phyloP scores from a whole-genome alignment of 2,329 filamentous ascomycete species.

The Aspergillus puulaauensis region DNA sequence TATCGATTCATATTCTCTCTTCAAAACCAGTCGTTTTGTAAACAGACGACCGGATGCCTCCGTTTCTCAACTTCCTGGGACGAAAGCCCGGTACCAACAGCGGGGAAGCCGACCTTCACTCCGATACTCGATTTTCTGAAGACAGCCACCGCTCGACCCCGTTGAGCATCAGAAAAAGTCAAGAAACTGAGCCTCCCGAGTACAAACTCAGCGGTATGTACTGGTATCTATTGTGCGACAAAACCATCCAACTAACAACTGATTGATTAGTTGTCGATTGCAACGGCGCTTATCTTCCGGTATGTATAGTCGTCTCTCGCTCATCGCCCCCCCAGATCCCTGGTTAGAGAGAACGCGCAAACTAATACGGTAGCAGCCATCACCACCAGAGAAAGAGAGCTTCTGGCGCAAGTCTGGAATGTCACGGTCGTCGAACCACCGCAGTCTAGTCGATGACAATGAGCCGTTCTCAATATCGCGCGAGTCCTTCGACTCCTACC shows the following conservation, averaged over 20 bases:
- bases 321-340: background rate
- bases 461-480: conserved; percentile 94
- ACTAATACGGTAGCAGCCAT: conserved; percentile 59
- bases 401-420: conserved; percentile 65
- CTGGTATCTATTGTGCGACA: background rate
- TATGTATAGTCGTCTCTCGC: conserved; percentile 42
- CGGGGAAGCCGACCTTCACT: conserved; percentile 37
- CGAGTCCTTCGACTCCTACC: conserved; percentile 95
- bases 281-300: conserved; percentile 89
- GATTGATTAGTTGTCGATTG: conserved; percentile 79
- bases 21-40: background rate
- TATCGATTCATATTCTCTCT: background rate
- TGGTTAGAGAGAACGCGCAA: background rate
- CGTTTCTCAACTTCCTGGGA: conserved; percentile 70
- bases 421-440: conserved; percentile 55
- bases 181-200: conserved; percentile 67
- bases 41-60: conserved; percentile 52
- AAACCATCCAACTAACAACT: conserved; percentile 19
- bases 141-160: conserved; percentile 46
- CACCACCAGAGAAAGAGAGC: conserved; percentile 78
- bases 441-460: conserved; percentile 72
- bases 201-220: conserved; percentile 77
- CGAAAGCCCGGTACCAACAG: conserved; percentile 53
- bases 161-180: conserved; percentile 61
- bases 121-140: conserved; percentile 48